Conservation (phyloP, 495 filamentous ascomycete species). For the Trichoderma virens region DNA sequence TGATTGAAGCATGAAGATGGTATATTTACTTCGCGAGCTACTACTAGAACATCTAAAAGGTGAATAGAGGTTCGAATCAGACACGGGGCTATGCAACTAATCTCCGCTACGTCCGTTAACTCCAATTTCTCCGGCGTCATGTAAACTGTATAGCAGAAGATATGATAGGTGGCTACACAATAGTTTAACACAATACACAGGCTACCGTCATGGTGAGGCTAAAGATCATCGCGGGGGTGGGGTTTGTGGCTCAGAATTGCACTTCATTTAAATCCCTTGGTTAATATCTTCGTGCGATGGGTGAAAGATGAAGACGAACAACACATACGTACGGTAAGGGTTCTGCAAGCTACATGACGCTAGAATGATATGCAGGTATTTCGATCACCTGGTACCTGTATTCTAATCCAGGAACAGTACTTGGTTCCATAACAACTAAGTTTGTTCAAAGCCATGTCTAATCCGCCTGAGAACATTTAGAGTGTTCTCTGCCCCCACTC, state of each 20-base stretch:
- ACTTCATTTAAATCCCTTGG: background rate
- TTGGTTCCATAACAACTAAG: background rate
- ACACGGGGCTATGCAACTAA: background rate
- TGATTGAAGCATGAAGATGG: no score
- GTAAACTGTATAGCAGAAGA: background rate
- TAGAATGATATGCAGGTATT: background rate
- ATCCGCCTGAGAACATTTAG: background rate
- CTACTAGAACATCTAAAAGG: background rate
- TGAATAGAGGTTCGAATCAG: background rate
- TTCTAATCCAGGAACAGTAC: background rate
- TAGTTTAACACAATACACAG: background rate
- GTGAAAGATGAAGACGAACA: background rate
- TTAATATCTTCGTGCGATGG: background rate
- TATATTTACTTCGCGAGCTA: no score
- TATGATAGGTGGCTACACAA: background rate
- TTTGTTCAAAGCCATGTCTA: background rate
- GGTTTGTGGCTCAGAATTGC: background rate
- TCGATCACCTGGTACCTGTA: background rate
- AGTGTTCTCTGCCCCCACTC: background rate
- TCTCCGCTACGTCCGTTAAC: background rate
- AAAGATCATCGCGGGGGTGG: background rate
- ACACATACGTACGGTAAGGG: background rate
- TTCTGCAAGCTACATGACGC: background rate
- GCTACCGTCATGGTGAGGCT: background rate
- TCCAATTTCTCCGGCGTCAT: background rate